Evolutionary conservation across 2,329 filamentous ascomycete species (phyloP).

Genomic region (Aureobasidium sp.): DNA sequence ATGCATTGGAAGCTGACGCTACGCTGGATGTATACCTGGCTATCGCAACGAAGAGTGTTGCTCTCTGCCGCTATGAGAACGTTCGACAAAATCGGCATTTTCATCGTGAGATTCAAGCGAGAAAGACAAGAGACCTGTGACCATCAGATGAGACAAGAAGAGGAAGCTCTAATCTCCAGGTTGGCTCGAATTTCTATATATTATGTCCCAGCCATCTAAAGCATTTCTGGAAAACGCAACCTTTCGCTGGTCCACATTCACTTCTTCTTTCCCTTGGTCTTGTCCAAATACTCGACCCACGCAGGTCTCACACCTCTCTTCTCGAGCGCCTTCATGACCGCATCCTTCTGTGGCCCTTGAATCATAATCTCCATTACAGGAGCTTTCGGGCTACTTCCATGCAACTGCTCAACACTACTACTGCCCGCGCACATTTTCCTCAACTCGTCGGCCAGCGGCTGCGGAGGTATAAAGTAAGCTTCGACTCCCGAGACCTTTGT

Average conservation of each 20-base stretch:
- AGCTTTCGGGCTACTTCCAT: constrained; percentile 53
- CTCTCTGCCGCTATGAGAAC: too few species aligned
- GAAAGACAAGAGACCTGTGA: too few species aligned
- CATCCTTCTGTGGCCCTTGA: constrained; percentile 59
- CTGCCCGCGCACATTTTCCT: constrained; percentile 63
- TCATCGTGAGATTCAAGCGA: too few species aligned
- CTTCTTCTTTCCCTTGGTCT: constrained; percentile 59
- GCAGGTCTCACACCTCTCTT: constrained; percentile 51
- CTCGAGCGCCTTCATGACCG: constrained; percentile 52
- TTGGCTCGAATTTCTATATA: too few species aligned
- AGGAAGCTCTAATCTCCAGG: too few species aligned
- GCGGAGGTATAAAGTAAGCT: constrained; percentile 53
- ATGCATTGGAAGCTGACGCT: too few species aligned
- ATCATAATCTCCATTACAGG: constrained; percentile 61
- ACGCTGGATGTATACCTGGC: too few species aligned
- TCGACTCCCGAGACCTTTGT: constrained; percentile 58
- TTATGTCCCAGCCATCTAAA: too few species aligned
- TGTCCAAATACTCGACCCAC: constrained; percentile 61
- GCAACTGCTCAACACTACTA: constrained; percentile 55
- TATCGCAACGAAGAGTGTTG: too few species aligned
- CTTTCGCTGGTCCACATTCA: neutral
- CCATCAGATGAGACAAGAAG: too few species aligned
- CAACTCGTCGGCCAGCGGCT: constrained; percentile 56
- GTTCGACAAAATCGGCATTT: too few species aligned
- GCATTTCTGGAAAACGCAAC: too few species aligned